Evolutionary conservation across 176 grass and related monocot species (phyloP).

Genomic region (Cocos nucifera): DNA sequence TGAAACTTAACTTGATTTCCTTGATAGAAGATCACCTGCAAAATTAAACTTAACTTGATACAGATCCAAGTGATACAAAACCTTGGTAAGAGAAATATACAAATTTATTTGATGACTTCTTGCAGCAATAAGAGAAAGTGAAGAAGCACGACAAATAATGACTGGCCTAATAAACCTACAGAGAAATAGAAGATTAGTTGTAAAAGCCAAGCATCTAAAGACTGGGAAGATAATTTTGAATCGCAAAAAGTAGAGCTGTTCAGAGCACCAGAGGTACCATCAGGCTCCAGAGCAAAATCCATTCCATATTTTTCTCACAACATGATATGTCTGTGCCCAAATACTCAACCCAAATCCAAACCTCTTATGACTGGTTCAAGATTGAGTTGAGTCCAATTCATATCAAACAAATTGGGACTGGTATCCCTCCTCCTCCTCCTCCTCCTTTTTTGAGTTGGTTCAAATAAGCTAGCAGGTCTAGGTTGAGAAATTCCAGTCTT

Average conservation of each 20-base stretch:
- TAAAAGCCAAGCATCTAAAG: conserved; percentile 80
- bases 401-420: too few species aligned
- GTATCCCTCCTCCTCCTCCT: too few species aligned
- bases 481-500: too few species aligned
- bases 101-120: neutral
- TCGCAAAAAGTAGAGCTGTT: conserved; percentile 66
- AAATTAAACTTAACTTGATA: too few species aligned
- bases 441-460: too few species aligned
- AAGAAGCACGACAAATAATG: conserved; percentile 1
- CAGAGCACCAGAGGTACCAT: conserved; percentile 3
- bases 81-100: conserved; percentile 30
- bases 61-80: conserved; percentile 22
- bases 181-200: conserved; percentile 36
- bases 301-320: neutral
- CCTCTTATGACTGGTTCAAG: too few species aligned
- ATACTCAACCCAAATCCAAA: too few species aligned
- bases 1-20: too few species aligned
- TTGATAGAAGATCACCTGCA: neutral
- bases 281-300: too few species aligned
- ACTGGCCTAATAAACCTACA: neutral
- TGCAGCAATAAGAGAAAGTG: conserved; percentile 10
- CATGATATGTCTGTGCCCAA: neutral
- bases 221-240: conserved; percentile 56
- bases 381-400: too few species aligned
- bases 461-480: too few species aligned